A percentile compares a stretch with the other conserved stretches of the same genome.
These are phyloP conservation scores for Salix caprea DNA, from an alignment of 345 rosid genomes.

Conservation along the genomic window DNA sequence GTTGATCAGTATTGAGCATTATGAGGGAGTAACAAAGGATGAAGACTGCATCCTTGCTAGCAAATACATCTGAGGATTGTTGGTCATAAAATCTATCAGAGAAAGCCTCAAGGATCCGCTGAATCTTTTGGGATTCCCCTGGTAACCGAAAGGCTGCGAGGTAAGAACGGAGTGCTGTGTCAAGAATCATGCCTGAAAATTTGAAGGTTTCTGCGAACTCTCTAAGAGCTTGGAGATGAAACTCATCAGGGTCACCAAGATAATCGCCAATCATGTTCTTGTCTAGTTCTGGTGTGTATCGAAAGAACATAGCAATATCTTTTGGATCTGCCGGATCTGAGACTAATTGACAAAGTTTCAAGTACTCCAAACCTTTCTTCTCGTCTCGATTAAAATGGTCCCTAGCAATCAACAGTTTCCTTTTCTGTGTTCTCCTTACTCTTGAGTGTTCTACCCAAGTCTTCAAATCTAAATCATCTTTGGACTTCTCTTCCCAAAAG, in stretches of 20 bases:
- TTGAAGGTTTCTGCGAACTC: slow-evolving; percentile 73
- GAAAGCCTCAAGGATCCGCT: slow-evolving; percentile 74
- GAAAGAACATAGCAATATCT: slow-evolving; percentile 63
- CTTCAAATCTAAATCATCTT: slow-evolving; percentile 48
- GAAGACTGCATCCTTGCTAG: slow-evolving; percentile 64
- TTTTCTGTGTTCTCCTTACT: slow-evolving; percentile 66
- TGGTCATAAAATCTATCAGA: slow-evolving; percentile 67
- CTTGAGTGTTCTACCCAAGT: slow-evolving; percentile 64
- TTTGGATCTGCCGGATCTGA: slow-evolving; percentile 65
- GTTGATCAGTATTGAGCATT: slow-evolving; percentile 93
- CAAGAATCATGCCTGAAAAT: slow-evolving; percentile 80
- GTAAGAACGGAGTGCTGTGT: slow-evolving; percentile 67
- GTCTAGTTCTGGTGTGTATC: slow-evolving; percentile 65
- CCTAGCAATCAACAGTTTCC: slow-evolving; percentile 60
- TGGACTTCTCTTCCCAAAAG: slow-evolving; percentile 66
- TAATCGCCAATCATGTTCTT: slow-evolving; percentile 75
- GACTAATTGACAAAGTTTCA: slow-evolving; percentile 55
- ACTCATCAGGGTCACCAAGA: slow-evolving; percentile 86
- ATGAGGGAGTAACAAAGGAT: slow-evolving; percentile 83
- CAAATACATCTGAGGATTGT: slow-evolving; percentile 64
- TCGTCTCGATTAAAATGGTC: slow-evolving; percentile 78
- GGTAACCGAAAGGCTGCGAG: slow-evolving; percentile 81
- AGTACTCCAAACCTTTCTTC: slow-evolving; percentile 79
- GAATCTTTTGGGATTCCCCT: slow-evolving; percentile 88
- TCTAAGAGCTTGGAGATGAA: slow-evolving; percentile 61